Percentiles rank a stretch among this genome's conserved stretches.
phyloP scores from a whole-genome alignment of 306 rosid genomes.

The Rosa persica region DNA sequence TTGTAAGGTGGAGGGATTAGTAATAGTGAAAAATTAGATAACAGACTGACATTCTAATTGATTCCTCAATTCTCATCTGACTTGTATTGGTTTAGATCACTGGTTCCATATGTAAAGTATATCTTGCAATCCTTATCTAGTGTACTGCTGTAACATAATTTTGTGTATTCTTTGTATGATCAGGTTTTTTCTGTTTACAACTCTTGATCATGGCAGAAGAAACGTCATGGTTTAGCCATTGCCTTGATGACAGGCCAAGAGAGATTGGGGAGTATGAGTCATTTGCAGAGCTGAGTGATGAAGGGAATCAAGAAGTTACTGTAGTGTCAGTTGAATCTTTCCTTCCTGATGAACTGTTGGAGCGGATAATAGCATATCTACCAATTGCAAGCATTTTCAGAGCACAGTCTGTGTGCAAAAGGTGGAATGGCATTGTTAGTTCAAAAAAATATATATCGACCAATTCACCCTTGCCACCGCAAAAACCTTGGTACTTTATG shows the following conservation, averaged over 20 bases:
- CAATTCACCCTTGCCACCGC: slow-evolving; percentile 49
- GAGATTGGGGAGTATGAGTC: slow-evolving; percentile 50
- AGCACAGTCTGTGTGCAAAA: slow-evolving; percentile 78
- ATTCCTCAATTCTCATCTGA: slow-evolving; percentile 8
- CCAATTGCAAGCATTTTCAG: slow-evolving; percentile 83
- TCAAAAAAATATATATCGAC: slow-evolving; percentile 70
- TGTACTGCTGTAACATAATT: slow-evolving; percentile 3
- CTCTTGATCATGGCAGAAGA: slow-evolving; percentile 68
- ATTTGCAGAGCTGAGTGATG: slow-evolving; percentile 52
- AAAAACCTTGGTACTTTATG: slow-evolving; percentile 97
- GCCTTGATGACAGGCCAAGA: slow-evolving; percentile 41
- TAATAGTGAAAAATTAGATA: neutral
- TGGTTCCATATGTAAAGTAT: slow-evolving; percentile 10
- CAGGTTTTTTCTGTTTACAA: slow-evolving; percentile 32
- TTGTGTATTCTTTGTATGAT: slow-evolving; percentile 2
- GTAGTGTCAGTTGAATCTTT: slow-evolving; percentile 55
- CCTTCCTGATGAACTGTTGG: slow-evolving; percentile 84
- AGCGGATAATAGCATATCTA: slow-evolving; percentile 77
- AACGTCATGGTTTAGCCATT: slow-evolving; percentile 71
- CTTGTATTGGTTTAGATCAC: slow-evolving; percentile 1
- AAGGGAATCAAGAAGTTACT: slow-evolving; percentile 55
- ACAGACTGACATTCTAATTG: slow-evolving; percentile 5
- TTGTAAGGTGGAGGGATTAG: neutral
- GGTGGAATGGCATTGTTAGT: slow-evolving; percentile 77
- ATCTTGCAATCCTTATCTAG: slow-evolving; percentile 13